Conservation (phyloP, 1,284 basidiomycete species). For the Pascua guehoae region DNA sequence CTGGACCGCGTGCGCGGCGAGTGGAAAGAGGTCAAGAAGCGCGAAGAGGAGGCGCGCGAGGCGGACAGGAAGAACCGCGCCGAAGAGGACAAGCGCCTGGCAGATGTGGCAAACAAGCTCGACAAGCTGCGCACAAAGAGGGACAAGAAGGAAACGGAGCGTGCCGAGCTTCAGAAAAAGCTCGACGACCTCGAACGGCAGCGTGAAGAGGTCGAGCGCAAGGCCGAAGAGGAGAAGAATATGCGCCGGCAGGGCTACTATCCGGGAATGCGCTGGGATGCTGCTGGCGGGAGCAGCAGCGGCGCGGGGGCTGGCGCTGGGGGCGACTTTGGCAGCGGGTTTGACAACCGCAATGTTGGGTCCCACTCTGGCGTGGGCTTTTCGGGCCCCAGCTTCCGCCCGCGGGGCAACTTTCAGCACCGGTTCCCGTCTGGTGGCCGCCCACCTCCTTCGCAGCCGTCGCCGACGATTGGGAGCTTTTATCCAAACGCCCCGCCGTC, state of each 20-base stretch:
- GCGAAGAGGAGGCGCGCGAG: constrained; percentile 40
- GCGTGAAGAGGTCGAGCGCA: constrained; percentile 36
- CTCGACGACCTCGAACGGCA: constrained; percentile 42
- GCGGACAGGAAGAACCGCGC: constrained; percentile 33
- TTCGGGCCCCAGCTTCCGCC: constrained; percentile 26
- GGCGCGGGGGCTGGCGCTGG: not conserved
- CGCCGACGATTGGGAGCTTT: constrained; percentile 5
- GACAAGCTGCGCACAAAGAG: constrained; percentile 66
- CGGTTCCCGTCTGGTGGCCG: constrained; percentile 37
- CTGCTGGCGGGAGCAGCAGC: not conserved
- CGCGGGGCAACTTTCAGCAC: constrained; percentile 32
- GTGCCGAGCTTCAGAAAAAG: constrained; percentile 36
- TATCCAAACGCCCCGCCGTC: constrained; percentile 5
- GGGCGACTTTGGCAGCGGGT: constrained; percentile 1
- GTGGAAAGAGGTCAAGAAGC: constrained; percentile 30
- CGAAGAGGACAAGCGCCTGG: constrained; percentile 44
- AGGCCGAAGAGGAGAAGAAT: constrained; percentile 33
- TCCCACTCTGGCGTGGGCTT: not conserved
- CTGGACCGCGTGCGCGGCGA: constrained; percentile 31
- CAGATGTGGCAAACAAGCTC: constrained; percentile 59
- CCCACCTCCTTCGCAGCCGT: constrained; percentile 1
- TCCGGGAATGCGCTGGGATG: constrained; percentile 7
- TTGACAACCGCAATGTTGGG: too few species aligned
- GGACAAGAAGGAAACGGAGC: constrained; percentile 45
- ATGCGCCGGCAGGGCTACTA: constrained; percentile 20